Conservation (phyloP, 148 eudicot genomes). For the Silene uniflora region DNA sequence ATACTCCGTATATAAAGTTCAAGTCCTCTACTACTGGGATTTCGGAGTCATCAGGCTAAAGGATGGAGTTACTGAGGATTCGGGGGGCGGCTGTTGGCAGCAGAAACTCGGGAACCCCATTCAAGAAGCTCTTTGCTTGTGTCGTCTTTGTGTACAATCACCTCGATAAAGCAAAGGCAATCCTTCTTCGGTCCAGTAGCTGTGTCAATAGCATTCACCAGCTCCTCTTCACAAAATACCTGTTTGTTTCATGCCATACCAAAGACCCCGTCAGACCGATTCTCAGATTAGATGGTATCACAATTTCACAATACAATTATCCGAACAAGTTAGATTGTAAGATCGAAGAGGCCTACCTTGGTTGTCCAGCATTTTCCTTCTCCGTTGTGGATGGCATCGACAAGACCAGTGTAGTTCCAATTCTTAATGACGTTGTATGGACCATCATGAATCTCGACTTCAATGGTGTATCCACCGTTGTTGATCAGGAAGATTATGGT, state of each 20-base stretch:
- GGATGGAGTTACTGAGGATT: conserved; percentile 10
- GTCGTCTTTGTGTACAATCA: conserved; percentile 66
- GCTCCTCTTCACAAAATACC: conserved; percentile 63
- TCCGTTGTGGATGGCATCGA: conserved; percentile 78
- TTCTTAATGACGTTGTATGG: conserved; percentile 86
- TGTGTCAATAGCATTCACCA: conserved; percentile 48
- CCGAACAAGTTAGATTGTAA: not conserved
- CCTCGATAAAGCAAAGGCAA: conserved; percentile 66
- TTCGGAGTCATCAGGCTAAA: too few species aligned
- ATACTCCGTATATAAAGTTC: too few species aligned
- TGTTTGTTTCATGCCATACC: conserved; percentile 8
- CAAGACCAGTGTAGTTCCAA: conserved; percentile 79
- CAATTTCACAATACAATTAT: too few species aligned
- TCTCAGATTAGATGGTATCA: not conserved
- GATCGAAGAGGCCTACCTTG: conserved; percentile 40
- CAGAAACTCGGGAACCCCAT: conserved; percentile 74
- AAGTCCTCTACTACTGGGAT: too few species aligned
- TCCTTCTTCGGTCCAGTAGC: conserved; percentile 59
- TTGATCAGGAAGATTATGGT: conserved; percentile 76
- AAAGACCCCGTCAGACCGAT: not conserved
- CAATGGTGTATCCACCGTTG: conserved; percentile 91
- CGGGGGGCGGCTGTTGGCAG: conserved; percentile 15
- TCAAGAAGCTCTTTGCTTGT: conserved; percentile 86
- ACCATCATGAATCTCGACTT: conserved; percentile 89
- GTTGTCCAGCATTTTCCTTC: conserved; percentile 85